Conservation (phyloP, 306 rosid species). For the Cajanus cajan region DNA sequence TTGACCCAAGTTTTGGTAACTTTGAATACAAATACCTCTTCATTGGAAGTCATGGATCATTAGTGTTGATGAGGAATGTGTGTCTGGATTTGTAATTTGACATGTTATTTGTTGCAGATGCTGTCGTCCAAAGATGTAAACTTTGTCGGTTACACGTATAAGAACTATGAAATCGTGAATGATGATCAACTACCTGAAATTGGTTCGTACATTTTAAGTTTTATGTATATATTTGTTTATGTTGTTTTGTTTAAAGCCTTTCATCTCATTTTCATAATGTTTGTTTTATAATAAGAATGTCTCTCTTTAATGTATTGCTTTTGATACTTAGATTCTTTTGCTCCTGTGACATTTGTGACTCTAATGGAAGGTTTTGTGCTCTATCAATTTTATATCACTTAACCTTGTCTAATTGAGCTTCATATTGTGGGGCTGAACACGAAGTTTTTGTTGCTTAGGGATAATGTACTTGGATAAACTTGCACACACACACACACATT, state of each 20-base stretch:
- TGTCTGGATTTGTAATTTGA: constrained; percentile 33
- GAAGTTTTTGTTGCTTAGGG: neutral
- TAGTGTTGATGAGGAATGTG: neutral
- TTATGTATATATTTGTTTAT: constrained; percentile 24
- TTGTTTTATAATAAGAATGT: neutral
- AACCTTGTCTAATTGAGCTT: neutral
- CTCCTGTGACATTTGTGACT: constrained; percentile 9
- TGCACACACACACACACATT: neutral
- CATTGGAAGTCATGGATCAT: neutral
- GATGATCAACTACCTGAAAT: constrained; percentile 89
- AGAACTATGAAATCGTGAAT: constrained; percentile 89
- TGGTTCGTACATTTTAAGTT: constrained; percentile 47
- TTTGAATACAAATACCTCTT: neutral
- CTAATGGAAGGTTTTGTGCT: neutral
- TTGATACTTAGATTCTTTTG: neutral
- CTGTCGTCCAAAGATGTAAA: constrained; percentile 87
- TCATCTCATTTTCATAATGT: neutral
- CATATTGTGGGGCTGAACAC: neutral
- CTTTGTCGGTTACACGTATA: constrained; percentile 95
- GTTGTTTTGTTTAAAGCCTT: neutral
- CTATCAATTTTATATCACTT: constrained; percentile 8
- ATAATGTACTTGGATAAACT: neutral
- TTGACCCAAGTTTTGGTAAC: neutral
- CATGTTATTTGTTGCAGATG: constrained; percentile 66
- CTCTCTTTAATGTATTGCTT: constrained; percentile 6